These are phyloP conservation scores for Lantana camara DNA, from an alignment of 257 asterid genomes.

Conservation along the genomic window DNA sequence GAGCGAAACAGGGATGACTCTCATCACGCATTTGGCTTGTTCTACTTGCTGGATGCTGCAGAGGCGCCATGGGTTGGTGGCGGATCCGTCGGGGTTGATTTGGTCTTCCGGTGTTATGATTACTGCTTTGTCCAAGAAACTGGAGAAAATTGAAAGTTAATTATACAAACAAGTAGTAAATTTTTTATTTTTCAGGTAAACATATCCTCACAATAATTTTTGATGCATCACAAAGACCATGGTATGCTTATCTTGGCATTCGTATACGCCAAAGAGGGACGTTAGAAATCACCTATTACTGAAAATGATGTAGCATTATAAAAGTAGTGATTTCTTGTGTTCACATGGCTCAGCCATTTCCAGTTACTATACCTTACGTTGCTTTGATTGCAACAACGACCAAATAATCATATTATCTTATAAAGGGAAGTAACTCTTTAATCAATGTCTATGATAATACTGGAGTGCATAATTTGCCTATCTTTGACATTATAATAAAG, in stretches of 20 bases:
- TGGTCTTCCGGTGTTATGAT: conserved; percentile 50
- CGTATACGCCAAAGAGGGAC: not conserved
- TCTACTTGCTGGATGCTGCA: conserved; percentile 72
- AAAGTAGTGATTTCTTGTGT: not conserved
- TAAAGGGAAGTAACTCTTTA: too few species aligned
- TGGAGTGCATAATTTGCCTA: too few species aligned
- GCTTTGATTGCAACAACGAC: not conserved
- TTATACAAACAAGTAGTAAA: too few species aligned
- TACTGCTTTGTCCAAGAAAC: conserved; percentile 76
- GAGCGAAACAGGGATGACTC: conserved; percentile 66
- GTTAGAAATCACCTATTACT: not conserved
- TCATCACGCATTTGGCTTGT: conserved; percentile 62
- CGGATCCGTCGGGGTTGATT: conserved; percentile 53
- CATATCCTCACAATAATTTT: too few species aligned
- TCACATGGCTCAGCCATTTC: too few species aligned
- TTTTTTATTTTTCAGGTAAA: too few species aligned
- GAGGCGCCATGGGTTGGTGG: conserved; percentile 62
- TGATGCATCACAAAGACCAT: too few species aligned
- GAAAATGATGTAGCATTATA: conserved; percentile 1
- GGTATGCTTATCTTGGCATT: not conserved
- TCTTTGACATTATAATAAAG: too few species aligned
- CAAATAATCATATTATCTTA: too few species aligned
- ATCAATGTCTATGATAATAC: too few species aligned
- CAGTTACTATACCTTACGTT: too few species aligned
- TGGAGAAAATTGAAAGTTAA: conserved; percentile 17